Base-by-base conservation (phyloP, 1,284 basidiomycete species). In the Tremellales sp. region DNA sequence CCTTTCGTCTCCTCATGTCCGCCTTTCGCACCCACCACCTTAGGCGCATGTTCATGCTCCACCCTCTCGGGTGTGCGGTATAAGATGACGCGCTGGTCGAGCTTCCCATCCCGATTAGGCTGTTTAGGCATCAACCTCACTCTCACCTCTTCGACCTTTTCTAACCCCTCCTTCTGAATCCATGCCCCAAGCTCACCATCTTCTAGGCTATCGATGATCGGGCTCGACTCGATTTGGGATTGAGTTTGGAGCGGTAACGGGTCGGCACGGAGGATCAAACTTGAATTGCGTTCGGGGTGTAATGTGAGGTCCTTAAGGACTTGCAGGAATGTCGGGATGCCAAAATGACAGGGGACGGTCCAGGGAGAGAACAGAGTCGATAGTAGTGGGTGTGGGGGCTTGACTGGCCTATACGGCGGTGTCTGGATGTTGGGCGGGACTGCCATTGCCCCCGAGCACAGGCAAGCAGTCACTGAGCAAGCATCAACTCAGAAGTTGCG, bases 251-350 rank as follows among this genome's bases (percentile, higher is more conserved):
- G 41, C 0, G 58, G 48, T 23, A 64, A 43, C 29, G 56, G 46
- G 53, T 73, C 71, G 0, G 71, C 68, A 4, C 72, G 58, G 2
- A 74, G 57, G 43, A 74, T 73, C 23, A 70, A 53, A 22, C 57
- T 53, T 12, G 70, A 70, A 52, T 74, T 70, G 8, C 68, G 64
- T 50, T 75, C 74, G 1, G 74, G 72, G 51, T 74, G 72, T 3
- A 68, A 52, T 10, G 58, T 49, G 6, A 68, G 60, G 21, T 64
- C 57, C 44, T 64, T 62, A 27, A 68, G 52, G 0, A 62, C 62
- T 1, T 61, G 44, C 24, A 70, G 51, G 51, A 70, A 72, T 29
- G 57, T 45, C 31, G 57, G 45, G 15, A 63, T 54, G 12, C 56
- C 49, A 48, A 70, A 72, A 50, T 70, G 62, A 23, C 62, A 62